A percentile compares a stretch with the other conserved stretches of the same genome.
Conservation (phyloP, 805 yeast genomes). For the Candida suzukii region DNA sequence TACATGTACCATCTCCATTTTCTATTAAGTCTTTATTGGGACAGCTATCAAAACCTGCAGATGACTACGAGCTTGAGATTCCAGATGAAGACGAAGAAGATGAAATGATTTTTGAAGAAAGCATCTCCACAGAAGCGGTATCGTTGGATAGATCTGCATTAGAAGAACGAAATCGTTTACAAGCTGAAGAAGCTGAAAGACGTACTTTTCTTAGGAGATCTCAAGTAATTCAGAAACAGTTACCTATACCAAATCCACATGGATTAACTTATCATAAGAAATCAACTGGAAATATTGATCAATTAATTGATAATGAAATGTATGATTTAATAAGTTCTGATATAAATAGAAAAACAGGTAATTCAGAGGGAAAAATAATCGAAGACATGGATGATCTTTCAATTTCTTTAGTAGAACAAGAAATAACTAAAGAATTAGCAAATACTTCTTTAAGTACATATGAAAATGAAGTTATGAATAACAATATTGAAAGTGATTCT, state of each 20-base stretch:
- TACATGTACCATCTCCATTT: not conserved
- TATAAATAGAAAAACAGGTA: conserved; percentile 17
- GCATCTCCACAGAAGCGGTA: not conserved
- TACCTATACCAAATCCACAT: conserved; percentile 19
- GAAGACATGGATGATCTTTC: conserved; percentile 28
- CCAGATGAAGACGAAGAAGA: conserved; percentile 23
- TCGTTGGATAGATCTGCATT: conserved; percentile 1
- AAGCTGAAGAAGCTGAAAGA: conserved; percentile 6
- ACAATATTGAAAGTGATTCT: not conserved
- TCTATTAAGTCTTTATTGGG: conserved; percentile 7
- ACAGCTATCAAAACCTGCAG: conserved; percentile 17
- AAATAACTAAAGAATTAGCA: conserved; percentile 13
- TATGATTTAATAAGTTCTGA: conserved; percentile 34
- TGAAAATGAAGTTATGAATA: not conserved
- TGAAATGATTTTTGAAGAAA: conserved; percentile 2
- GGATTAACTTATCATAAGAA: not conserved
- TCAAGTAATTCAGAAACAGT: conserved; percentile 37
- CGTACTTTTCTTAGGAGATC: conserved; percentile 31
- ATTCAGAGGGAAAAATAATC: conserved; percentile 14
- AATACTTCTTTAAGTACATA: too few relatives aligned
- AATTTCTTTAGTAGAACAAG: conserved; percentile 12
- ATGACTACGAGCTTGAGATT: conserved; percentile 37
- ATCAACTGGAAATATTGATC: conserved; percentile 6
- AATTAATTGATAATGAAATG: conserved; percentile 26
- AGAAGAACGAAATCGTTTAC: conserved; percentile 16